Conservation (phyloP, 2,329 filamentous ascomycete genomes). For the Xylaria sp. region DNA sequence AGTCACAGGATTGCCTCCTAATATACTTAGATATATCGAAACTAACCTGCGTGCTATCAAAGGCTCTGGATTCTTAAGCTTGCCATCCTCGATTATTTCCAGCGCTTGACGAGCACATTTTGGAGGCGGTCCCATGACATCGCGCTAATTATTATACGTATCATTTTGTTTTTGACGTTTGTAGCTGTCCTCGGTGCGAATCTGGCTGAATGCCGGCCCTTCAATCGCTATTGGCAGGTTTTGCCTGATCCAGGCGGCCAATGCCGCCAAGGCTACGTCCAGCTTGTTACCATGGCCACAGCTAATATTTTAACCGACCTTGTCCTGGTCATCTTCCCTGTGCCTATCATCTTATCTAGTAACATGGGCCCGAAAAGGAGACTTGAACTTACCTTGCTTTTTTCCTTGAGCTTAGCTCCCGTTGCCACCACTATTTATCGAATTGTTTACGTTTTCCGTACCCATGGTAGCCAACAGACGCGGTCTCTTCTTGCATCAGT, state of each 20-base stretch:
- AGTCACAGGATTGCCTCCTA: neutral
- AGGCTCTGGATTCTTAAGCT: slow-evolving; percentile 94
- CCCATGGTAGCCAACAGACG: slow-evolving; percentile 81
- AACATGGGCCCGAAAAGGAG: slow-evolving; percentile 82
- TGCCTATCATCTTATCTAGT: slow-evolving; percentile 85
- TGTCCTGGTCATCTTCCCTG: slow-evolving; percentile 85
- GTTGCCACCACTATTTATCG: slow-evolving; percentile 84
- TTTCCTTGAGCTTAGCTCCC: slow-evolving; percentile 83
- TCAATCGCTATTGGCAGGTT: slow-evolving; percentile 81
- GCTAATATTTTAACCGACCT: slow-evolving; percentile 91
- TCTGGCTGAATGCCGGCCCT: slow-evolving; percentile 83
- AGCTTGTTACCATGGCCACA: slow-evolving; percentile 89
- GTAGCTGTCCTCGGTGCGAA: slow-evolving; percentile 82
- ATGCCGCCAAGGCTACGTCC: slow-evolving; percentile 87
- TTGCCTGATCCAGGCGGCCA: slow-evolving; percentile 84
- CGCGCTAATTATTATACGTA: slow-evolving; percentile 76
- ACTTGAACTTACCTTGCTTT: slow-evolving; percentile 79
- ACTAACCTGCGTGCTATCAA: slow-evolving; percentile 31
- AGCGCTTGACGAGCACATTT: slow-evolving; percentile 81
- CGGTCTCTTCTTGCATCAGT: slow-evolving; percentile 89
- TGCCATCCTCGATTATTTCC: slow-evolving; percentile 90
- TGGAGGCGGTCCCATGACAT: slow-evolving; percentile 82
- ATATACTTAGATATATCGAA: slow-evolving; percentile 4
- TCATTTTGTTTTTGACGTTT: slow-evolving; percentile 82
- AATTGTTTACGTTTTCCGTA: slow-evolving; percentile 78